These are phyloP conservation scores for Apocynum venetum DNA, from an alignment of 257 asterid genomes.

Conservation along the genomic window DNA sequence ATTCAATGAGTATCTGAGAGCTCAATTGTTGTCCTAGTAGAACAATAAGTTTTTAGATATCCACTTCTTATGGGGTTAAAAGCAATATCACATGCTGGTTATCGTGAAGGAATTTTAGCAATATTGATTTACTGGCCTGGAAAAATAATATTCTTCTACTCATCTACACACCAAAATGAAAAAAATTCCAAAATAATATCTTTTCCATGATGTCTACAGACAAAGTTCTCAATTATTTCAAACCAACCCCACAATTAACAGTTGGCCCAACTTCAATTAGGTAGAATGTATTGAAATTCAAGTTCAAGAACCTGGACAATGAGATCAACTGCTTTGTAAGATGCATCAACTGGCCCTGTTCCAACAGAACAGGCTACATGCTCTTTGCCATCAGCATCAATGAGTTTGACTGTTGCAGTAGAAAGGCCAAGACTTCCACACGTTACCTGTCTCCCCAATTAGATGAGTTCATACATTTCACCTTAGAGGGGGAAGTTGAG, in stretches of 20 bases:
- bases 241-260: background rate
- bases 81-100: background rate
- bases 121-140: background rate
- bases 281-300: constrained; percentile 9
- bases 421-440: constrained; percentile 94
- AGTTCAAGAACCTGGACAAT: constrained; percentile 59
- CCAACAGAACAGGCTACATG: constrained; percentile 87
- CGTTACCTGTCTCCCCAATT: constrained; percentile 53
- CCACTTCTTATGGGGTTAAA: background rate
- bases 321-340: constrained; percentile 88
- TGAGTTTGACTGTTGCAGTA: constrained; percentile 87
- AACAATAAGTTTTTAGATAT: background rate
- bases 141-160: background rate
- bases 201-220: background rate
- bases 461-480: background rate
- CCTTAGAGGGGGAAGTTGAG: background rate
- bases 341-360: constrained; percentile 97
- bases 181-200: background rate
- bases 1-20: background rate
- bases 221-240: background rate
- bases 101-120: background rate
- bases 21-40: background rate
- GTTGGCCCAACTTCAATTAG: background rate
- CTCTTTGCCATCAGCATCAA: constrained; percentile 53
- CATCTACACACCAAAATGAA: background rate